These are phyloP conservation scores for Cantharellus anzutake DNA, from an alignment of 768 basidiomycete genomes.

Conservation along the genomic window DNA sequence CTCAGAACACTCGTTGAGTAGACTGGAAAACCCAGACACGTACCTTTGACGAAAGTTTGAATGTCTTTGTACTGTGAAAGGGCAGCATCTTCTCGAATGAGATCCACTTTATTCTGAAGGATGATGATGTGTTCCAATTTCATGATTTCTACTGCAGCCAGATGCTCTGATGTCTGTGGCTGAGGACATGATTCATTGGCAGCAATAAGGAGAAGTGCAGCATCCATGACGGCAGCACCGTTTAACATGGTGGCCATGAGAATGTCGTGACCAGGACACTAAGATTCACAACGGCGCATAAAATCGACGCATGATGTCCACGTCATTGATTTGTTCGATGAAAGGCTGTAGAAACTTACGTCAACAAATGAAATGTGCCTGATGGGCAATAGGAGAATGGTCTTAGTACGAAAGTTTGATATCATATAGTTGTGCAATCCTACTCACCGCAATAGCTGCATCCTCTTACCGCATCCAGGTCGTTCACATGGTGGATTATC, in stretches of 20 bases:
- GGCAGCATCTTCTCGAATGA: slow-evolving; percentile 89
- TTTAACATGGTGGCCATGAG: slow-evolving; percentile 99
- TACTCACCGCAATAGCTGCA: slow-evolving; percentile 62
- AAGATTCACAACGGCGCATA: not conserved
- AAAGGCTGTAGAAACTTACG: slow-evolving; percentile 10
- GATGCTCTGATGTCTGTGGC: slow-evolving; percentile 95
- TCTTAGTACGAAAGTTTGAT: too few relatives aligned
- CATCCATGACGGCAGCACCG: slow-evolving; percentile 99
- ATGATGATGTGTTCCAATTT: slow-evolving; percentile 96
- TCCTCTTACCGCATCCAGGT: slow-evolving; percentile 72
- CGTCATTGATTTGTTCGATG: not conserved
- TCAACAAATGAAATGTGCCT: slow-evolving; percentile 97
- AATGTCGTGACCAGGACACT: slow-evolving; percentile 91
- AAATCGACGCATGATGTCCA: not conserved
- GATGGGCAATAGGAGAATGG: not conserved
- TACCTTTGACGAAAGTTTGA: slow-evolving; percentile 84
- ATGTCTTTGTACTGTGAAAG: slow-evolving; percentile 95
- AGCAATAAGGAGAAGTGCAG: slow-evolving; percentile 84
- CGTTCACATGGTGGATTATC: slow-evolving; percentile 85
- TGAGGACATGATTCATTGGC: slow-evolving; percentile 99
- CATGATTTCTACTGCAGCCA: slow-evolving; percentile 99
- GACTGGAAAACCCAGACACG: not conserved
- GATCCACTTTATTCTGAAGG: slow-evolving; percentile 94
- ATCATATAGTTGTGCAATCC: not conserved
- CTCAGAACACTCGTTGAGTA: not conserved